Percentiles rank a stretch among this genome's conserved stretches.
phyloP scores from a whole-genome alignment of 352 stramenopile species.

The Phytophthora sp. region DNA sequence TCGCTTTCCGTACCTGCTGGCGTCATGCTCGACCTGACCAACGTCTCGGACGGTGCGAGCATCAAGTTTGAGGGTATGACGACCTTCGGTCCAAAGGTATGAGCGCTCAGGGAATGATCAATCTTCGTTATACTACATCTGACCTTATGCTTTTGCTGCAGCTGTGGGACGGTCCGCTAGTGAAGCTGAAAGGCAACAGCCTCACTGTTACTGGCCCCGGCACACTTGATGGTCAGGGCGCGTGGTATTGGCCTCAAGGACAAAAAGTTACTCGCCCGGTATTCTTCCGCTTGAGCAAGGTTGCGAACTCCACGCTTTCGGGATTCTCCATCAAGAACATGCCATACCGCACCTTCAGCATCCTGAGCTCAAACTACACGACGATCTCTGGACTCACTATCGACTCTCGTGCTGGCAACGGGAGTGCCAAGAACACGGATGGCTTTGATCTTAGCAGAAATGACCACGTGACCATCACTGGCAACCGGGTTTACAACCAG shows the following conservation, averaged over 20 bases:
- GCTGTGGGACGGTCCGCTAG: constrained; percentile 29
- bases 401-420: constrained; percentile 7
- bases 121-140: background rate
- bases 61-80: constrained; percentile 40
- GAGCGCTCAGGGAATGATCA: background rate
- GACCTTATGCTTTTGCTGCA: background rate
- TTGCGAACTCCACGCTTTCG: constrained; percentile 21
- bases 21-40: constrained; percentile 36
- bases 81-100: constrained; percentile 34
- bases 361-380: constrained; percentile 17
- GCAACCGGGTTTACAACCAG: constrained; percentile 5
- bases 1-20: constrained; percentile 27
- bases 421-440: constrained; percentile 6
- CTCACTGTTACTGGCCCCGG: constrained; percentile 22
- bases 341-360: constrained; percentile 36
- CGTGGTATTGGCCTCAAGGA: constrained; percentile 36
- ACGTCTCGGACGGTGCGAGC: constrained; percentile 23
- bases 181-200: constrained; percentile 22
- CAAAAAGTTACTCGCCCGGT: constrained; percentile 23
- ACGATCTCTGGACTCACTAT: constrained; percentile 14
- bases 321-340: constrained; percentile 42
- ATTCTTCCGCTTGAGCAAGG: constrained; percentile 26
- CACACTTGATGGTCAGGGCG: constrained; percentile 31
- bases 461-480: constrained; percentile 4
- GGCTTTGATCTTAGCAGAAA: constrained; percentile 5